These are phyloP conservation scores for Salix purpurea DNA, from an alignment of 345 rosid genomes.

Conservation along the genomic window DNA sequence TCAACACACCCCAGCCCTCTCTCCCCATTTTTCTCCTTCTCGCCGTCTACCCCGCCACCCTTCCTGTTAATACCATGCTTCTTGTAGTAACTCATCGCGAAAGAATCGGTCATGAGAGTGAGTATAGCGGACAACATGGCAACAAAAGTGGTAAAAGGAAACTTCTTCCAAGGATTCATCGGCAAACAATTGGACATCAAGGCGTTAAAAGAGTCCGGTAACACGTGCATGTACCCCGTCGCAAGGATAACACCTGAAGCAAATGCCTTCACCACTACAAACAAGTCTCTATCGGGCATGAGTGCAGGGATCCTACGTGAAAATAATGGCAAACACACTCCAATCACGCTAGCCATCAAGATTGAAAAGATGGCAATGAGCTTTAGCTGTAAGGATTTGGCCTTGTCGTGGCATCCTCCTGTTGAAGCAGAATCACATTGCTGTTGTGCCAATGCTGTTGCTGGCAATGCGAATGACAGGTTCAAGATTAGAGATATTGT, in stretches of 20 bases:
- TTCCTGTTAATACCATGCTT: not conserved
- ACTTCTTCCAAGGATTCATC: conserved; percentile 36
- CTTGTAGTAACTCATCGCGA: conserved; percentile 27
- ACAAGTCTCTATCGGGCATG: conserved; percentile 22
- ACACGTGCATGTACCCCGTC: conserved; percentile 45
- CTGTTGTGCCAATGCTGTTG: not conserved
- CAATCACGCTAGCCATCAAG: conserved; percentile 26
- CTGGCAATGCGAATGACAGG: not conserved
- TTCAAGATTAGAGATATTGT: not conserved
- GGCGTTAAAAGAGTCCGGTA: conserved; percentile 32
- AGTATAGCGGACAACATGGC: conserved; percentile 41
- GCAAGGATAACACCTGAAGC: conserved; percentile 47
- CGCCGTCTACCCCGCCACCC: not conserved
- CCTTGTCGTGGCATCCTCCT: conserved; percentile 20
- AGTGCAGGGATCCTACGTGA: conserved; percentile 14
- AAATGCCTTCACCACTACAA: conserved; percentile 22
- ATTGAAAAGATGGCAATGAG: conserved; percentile 26
- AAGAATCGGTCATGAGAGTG: conserved; percentile 42
- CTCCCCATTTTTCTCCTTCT: not conserved
- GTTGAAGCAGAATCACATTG: conserved; percentile 2
- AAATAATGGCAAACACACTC: conserved; percentile 34
- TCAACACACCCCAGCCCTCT: not conserved
- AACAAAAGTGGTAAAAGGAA: conserved; percentile 36
- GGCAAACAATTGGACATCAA: conserved; percentile 34
- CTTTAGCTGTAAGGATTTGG: conserved; percentile 26